Base-by-base conservation (phyloP, 2,329 filamentous ascomycete species). In the Alternaria arbusti region DNA sequence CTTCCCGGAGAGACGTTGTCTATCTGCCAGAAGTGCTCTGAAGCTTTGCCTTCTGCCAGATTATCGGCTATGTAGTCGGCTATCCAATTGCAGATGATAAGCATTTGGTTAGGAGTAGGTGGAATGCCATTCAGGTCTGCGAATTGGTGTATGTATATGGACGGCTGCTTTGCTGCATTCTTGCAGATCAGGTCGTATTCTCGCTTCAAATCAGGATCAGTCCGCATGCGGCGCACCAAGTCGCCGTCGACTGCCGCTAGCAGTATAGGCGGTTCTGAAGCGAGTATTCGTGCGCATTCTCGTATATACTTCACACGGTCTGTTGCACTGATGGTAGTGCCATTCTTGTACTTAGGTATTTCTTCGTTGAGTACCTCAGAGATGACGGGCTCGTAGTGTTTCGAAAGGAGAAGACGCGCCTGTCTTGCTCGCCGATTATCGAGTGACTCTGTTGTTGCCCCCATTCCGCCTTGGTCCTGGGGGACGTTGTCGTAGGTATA, bases 81-180 rank as follows among this genome's bases (percentile, higher is more conserved):
- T 2, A 74, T 47, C 8, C 59, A 61, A n/a, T 73, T 59, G 13
- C 70, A 49, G 15, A 75, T 72, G 4, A 45, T 3, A 9, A 71
- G 54, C 61, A 72, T 74, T 46, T 77, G 74, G 22, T 64, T 70
- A 7, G 73, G 63, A 20, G 67, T 74, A 2, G 73, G 74, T 3
- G 72, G 62, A 0, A 63, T 45, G 9, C 74, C 73, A n/a, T 65
- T 5, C 0, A 59, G 57, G 40, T 76, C 70, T 3, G 69, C 66
- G 1, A 77, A 68, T 3, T 73, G 52, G 25, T 78, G 74, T 11
- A 74, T 61, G 45, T 78, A 77, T 6, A 78, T 78, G 1, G 71
- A 75, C 2, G 74, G 74, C 28, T 75, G 32, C 15, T 36, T 36
- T 9, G 15, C 15, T 36, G 32, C 32, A n/a, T 5, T n/a, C 32